Conservation (phyloP, 139 green algal species). For the Pleodorina starrii region DNA sequence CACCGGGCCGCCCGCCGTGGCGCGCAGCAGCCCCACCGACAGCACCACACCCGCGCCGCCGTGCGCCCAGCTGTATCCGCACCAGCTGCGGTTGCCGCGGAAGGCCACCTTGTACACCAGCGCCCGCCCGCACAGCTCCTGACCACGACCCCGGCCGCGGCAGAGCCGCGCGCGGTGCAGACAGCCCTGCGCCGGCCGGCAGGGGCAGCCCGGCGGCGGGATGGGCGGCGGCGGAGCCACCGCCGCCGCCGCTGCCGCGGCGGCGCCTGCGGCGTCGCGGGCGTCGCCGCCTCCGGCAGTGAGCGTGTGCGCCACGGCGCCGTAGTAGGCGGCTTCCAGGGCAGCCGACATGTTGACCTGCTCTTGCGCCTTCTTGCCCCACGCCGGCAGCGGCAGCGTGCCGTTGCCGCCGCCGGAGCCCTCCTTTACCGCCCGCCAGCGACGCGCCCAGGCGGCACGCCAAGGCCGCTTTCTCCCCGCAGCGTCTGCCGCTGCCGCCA, state of each 20-base stretch:
- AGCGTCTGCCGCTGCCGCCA: not conserved
- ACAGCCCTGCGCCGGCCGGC: slow-evolving; percentile 4
- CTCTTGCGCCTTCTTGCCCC: not conserved
- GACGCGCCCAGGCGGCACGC: too few relatives aligned
- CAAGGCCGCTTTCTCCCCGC: not conserved
- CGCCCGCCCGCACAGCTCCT: slow-evolving; percentile 35
- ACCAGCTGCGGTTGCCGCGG: slow-evolving; percentile 32
- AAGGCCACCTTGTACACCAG: slow-evolving; percentile 24
- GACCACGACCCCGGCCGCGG: slow-evolving; percentile 7
- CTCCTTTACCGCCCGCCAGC: too few relatives aligned
- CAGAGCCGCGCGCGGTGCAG: slow-evolving; percentile 34
- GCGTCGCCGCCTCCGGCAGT: not conserved
- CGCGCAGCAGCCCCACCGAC: not conserved
- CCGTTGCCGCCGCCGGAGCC: not conserved
- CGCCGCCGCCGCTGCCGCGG: not conserved
- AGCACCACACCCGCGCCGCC: slow-evolving; percentile 40
- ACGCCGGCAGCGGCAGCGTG: not conserved
- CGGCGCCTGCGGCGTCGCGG: not conserved
- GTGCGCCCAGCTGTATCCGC: slow-evolving; percentile 45
- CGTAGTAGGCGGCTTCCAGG: slow-evolving; percentile 18
- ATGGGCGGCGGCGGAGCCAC: not conserved
- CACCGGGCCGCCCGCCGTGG: not conserved
- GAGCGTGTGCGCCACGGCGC: not conserved
- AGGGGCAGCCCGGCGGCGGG: slow-evolving; percentile 41
- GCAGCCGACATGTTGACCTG: not conserved